A percentile compares a stretch with the other conserved stretches of the same genome.
phyloP scores from a whole-genome alignment of 2,329 filamentous ascomycete species.

The Ramichloridium luteum region DNA sequence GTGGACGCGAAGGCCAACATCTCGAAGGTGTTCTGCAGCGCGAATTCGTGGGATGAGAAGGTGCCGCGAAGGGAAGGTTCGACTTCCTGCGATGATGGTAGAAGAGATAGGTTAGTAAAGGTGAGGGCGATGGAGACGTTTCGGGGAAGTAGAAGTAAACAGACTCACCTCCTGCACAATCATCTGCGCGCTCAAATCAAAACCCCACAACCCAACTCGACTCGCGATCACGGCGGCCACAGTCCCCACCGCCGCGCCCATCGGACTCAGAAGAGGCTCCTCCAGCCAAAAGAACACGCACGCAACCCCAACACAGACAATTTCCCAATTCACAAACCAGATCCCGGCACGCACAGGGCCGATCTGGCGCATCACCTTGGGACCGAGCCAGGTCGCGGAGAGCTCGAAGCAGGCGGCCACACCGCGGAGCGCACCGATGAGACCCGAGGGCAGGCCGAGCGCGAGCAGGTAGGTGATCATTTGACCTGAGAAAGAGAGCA shows the following conservation, averaged over 20 bases:
- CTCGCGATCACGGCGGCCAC: conserved; percentile 30
- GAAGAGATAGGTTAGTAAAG: not conserved
- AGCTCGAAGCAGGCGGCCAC: conserved; percentile 45
- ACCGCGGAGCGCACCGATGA: conserved; percentile 43
- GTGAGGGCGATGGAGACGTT: too few species aligned
- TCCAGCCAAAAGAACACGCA: conserved; percentile 24
- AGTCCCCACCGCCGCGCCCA: conserved; percentile 18
- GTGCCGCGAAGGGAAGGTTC: conserved; percentile 41
- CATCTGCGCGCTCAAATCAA: conserved; percentile 35
- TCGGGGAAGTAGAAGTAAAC: too few species aligned
- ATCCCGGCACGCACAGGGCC: conserved; percentile 50
- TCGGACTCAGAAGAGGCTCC: conserved; percentile 2
- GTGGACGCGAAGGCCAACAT: conserved; percentile 54
- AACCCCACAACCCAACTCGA: conserved; percentile 36
- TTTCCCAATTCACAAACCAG: conserved; percentile 59
- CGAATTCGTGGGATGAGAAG: conserved; percentile 57
- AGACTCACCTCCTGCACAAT: conserved; percentile 33
- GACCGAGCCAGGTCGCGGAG: conserved; percentile 48
- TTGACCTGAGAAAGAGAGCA: conserved; percentile 47
- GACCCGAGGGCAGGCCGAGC: conserved; percentile 38
- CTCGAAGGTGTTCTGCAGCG: conserved; percentile 59
- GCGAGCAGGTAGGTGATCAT: conserved; percentile 54
- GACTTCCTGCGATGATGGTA: conserved; percentile 20
- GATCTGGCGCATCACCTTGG: conserved; percentile 40
- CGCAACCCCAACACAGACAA: conserved; percentile 39